Evolutionary conservation across 768 basidiomycete species (phyloP), one percentile per base, ranked within the genome.

Genomic region (Naganishia vaughanmartiniae): DNA sequence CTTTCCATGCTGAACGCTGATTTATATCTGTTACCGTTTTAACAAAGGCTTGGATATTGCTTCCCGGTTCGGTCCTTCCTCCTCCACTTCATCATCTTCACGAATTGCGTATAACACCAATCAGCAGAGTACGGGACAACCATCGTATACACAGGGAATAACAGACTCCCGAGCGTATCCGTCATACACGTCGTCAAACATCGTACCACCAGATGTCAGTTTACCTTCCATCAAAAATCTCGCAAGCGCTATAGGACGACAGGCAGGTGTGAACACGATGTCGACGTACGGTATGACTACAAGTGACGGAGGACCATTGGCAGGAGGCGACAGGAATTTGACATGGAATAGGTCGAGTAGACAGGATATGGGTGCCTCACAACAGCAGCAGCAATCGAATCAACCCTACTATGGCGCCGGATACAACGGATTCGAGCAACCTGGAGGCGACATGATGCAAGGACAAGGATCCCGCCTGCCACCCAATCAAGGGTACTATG

Each of bases 91-190:
- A 30, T 12, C 60, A 30, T 45, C 60, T 42, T 45, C 60, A 26
- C 60, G 60, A 14, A n/a, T 26, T 17, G 60, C 36, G 6, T 63
- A 45, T 42, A 63, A n/a, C 33, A n/a, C 57, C 33, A 58, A 51
- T 33, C 57, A 58, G 57, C 57, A 58, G 34, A 39, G 57, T n/a
- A 36, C 57, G 39, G 57, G 57, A 34, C 57, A 58, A 33, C 34
- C 57, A 58, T 33, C 57, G 34, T 58, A 58, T 36, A 24, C 57
- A 10, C 57, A 58, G 24, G 36, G 33, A 24, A 36, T 58, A 58
- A n/a, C 31, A 24, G 57, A 58, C 1, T n/a, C 31, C 9, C 12
- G 57, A n/a, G 1, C 60, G 19, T 45, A n/a, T 42, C 1, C 60
- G 24, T 34, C 39, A 36, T 39, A 36, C n/a, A 15, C 60, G 11